Evolutionary conservation across 2,329 filamentous ascomycete species (phyloP), one percentile per base, ranked within the genome.

Genomic region (Aotearoamyces nothofagi): DNA sequence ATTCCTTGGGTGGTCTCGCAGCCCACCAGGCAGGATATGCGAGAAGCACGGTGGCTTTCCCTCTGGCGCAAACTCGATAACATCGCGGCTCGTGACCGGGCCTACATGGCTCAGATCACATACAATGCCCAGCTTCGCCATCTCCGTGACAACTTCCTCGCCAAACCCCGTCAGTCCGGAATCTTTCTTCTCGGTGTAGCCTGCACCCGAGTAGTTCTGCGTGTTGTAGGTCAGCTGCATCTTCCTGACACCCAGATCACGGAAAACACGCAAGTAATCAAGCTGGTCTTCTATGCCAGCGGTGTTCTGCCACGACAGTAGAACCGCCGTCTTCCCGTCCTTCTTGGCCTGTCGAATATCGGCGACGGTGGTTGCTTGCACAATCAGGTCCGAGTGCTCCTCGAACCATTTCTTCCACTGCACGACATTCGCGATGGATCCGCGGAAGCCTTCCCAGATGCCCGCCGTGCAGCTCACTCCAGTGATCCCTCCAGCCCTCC

Each of bases 181-280:
- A 37, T 55, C 53, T 11, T 45, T 42, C 3, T 49, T 31, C 36
- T 56, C 53, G 0, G 53, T 54, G 35, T 56, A 56, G 1, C 54
- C 53, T 2, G 51, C 47, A 5, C 53, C 53, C 5, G 49, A 51
- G 42, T 56, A 56, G 36, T 56, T 56, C 25, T 56, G 52, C 5
- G 52, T 55, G 30, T 56, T 57, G 43, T 55, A 56, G 1, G 53
- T 57, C 25, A 57, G 43, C 37, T 57, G 53, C 54, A 56, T 56
- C 35, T 57, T 55, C 10, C 49, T 45, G 6, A 57, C 52, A 16
- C 53, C 54, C 10, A 56, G 39, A 29, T 57, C 53, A 10, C 50
- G 44, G 37, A 57, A 56, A 4, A 57, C 48, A 7, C 54, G 38
- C 9, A 57, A 36, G 34, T 55, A 53, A 26, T 53, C 41, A 12